Base-by-base conservation (phyloP, 345 rosid species). In the Anacardium occidentale region DNA sequence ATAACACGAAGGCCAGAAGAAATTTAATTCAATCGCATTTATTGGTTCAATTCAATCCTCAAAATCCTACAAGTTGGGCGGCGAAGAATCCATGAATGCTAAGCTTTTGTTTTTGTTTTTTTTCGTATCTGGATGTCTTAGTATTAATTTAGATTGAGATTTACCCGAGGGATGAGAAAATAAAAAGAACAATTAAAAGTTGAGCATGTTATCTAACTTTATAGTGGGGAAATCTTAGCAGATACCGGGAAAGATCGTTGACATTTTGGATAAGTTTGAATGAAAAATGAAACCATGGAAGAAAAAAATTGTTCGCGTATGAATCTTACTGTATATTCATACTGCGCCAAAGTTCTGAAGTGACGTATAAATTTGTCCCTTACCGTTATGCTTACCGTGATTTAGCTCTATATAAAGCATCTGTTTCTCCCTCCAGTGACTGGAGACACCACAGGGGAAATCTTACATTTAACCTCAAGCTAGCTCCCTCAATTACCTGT, bases 381-480 rank as follows among this genome's bases (percentile, higher is more conserved):
- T 66, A 45, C 60, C 67, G 51, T 68, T 52, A 56, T 67, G 57
- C 32, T 7, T 11, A 2, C 21, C 15, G 18, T 7, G 7, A 10
- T 3, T 56, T 29, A 11, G 53, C 59, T 40, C 80, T 81, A 67
- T 80, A 83, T 77, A 81, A 78, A 62, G 37, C 29, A 22, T 20
- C 62, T 0, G 64, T 2, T 22, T 20, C 45, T 55, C 53, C 73
- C 42, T 47, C 25, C 66, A 32, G 68, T 17, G 58, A 55, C 73
- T 54, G 76, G 50, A 32, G 71, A 52, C 56, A 58, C 44, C 72
- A 21, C 64, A 69, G 45, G 1, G 25, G 10, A n/a, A 26, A 24
- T 58, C 55, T 37, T n/a, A 45, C 56, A 48, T 47, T 70, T 25
- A 20, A 59, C 47, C 21, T 25, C 18, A 6, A 25, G 5, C 29